Evolutionary conservation across 352 stramenopile species (phyloP).

Genomic region (Pythium aristosporum): DNA sequence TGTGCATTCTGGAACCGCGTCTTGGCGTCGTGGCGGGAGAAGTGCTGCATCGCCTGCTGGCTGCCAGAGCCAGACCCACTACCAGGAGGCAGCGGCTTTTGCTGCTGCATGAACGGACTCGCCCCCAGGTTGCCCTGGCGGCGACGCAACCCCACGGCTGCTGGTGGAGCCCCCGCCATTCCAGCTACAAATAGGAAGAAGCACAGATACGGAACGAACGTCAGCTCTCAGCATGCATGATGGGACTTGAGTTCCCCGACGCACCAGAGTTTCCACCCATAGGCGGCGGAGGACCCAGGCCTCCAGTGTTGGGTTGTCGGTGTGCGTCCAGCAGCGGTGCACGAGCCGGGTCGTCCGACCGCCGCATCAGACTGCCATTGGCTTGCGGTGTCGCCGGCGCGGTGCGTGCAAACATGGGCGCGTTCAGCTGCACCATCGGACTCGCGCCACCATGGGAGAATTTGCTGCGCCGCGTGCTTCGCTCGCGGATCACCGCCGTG

Average conservation of each 20-base stretch:
- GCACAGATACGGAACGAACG: not conserved
- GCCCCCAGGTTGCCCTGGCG: slow-evolving; percentile 54
- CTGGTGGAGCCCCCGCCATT: slow-evolving; percentile 3
- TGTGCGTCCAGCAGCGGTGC: slow-evolving; percentile 24
- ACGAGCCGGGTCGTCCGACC: slow-evolving; percentile 13
- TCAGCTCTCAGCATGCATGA: no score
- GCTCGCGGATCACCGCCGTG: slow-evolving; percentile 60
- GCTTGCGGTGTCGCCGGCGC: slow-evolving; percentile 13
- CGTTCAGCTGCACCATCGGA: slow-evolving; percentile 79
- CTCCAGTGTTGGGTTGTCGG: slow-evolving; percentile 16
- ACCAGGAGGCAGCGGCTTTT: slow-evolving; percentile 33
- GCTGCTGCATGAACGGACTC: slow-evolving; percentile 78
- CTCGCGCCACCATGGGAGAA: slow-evolving; percentile 74
- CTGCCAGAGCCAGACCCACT: slow-evolving; percentile 6
- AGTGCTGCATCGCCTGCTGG: slow-evolving; percentile 64
- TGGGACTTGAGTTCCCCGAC: not conserved
- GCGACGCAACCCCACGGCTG: slow-evolving; percentile 48
- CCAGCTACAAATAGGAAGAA: not conserved
- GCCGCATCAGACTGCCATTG: slow-evolving; percentile 13
- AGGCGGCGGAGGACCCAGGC: not conserved
- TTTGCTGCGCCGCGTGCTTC: slow-evolving; percentile 74
- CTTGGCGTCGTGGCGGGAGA: slow-evolving; percentile 65
- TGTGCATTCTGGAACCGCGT: slow-evolving; percentile 71
- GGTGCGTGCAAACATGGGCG: slow-evolving; percentile 69
- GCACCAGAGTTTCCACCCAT: slow-evolving; percentile 14